A percentile compares a stretch with the other conserved stretches of the same genome.
Evolutionary conservation across 768 basidiomycete genomes (phyloP).

Genomic region (Amanita pseudoporphyria): DNA sequence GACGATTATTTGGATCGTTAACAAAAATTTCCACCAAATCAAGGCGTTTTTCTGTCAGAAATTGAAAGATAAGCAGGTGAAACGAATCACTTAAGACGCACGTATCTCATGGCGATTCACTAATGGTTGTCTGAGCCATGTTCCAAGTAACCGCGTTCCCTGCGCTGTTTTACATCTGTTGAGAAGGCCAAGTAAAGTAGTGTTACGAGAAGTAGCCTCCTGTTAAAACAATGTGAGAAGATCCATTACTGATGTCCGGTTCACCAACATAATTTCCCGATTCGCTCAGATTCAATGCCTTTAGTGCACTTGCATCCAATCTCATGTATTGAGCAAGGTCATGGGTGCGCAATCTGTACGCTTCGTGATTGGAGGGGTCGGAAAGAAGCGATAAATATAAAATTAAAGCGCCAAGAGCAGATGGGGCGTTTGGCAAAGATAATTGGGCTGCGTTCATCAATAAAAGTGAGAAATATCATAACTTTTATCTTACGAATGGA

Average conservation of each 20-base stretch:
- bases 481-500: slow-evolving; percentile 39
- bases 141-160: slow-evolving; percentile 76
- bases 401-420: slow-evolving; percentile 74
- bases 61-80: not conserved
- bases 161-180: slow-evolving; percentile 97
- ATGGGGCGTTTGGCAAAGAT: slow-evolving; percentile 65
- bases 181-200: slow-evolving; percentile 79
- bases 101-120: slow-evolving; percentile 91
- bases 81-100: slow-evolving; percentile 25
- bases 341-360: slow-evolving; percentile 76
- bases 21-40: slow-evolving; percentile 81
- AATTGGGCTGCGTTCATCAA: slow-evolving; percentile 53
- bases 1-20: slow-evolving; percentile 64
- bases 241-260: not conserved
- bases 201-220: slow-evolving; percentile 65
- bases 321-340: slow-evolving; percentile 94
- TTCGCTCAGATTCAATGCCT: slow-evolving; percentile 82
- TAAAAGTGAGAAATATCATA: not conserved
- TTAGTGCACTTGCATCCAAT: slow-evolving; percentile 88
- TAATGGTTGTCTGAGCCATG: slow-evolving; percentile 94
- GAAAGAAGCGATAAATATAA: slow-evolving; percentile 72
- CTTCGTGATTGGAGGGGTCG: slow-evolving; percentile 69
- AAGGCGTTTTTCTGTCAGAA: slow-evolving; percentile 64
- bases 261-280: slow-evolving; percentile 41
- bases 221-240: slow-evolving; percentile 15